Evolutionary conservation across 345 rosid species (phyloP).

Genomic region (Aethionema arabicum): DNA sequence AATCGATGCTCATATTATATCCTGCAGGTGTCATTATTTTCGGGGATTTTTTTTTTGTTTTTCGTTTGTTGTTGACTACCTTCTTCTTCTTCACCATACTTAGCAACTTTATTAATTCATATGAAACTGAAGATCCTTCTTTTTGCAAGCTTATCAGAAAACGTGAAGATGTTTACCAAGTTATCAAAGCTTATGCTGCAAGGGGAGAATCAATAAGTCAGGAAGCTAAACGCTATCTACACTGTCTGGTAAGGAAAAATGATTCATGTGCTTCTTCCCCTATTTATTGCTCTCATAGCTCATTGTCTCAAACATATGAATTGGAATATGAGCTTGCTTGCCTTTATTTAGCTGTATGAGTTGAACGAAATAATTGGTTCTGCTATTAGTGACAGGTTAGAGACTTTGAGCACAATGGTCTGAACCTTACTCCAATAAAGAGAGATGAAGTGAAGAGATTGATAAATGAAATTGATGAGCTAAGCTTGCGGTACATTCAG

Average conservation of each 20-base stretch:
- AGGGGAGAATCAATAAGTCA: conserved; percentile 57
- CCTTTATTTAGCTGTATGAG: conserved; percentile 14
- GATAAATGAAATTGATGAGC: conserved; percentile 67
- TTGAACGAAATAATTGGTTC: conserved; percentile 42
- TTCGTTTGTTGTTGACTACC: neutral
- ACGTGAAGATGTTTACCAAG: conserved; percentile 80
- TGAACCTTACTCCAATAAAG: conserved; percentile 76
- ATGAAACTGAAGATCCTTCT: conserved; percentile 33
- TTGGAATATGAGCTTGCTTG: conserved; percentile 9
- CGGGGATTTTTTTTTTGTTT: neutral
- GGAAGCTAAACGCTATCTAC: conserved; percentile 61
- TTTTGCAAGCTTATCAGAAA: conserved; percentile 60
- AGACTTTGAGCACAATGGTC: conserved; percentile 87
- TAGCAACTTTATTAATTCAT: conserved; percentile 5
- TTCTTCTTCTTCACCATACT: neutral
- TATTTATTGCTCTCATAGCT: neutral
- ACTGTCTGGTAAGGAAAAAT: conserved; percentile 72
- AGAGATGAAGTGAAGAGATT: conserved; percentile 75
- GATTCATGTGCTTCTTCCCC: conserved; percentile 20
- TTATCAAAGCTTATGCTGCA: conserved; percentile 59
- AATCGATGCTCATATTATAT: conserved; percentile 58
- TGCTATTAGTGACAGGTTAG: conserved; percentile 90
- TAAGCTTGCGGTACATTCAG: conserved; percentile 63
- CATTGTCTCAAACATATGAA: conserved; percentile 2
- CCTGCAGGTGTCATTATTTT: conserved; percentile 60